phyloP scores from a whole-genome alignment of 345 rosid genomes.

The Odontarrhena argentea region DNA sequence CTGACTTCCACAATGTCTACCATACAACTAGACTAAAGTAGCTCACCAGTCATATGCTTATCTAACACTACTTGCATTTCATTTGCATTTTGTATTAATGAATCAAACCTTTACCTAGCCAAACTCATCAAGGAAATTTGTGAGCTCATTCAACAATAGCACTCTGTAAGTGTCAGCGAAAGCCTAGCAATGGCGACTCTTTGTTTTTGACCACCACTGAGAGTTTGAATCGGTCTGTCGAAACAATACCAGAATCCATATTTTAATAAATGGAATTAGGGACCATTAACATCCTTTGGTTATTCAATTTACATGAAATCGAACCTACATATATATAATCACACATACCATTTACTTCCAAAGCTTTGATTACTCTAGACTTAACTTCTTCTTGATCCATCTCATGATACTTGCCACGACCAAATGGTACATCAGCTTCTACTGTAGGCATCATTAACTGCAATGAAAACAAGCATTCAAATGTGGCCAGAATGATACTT shows the following conservation, averaged over 20 bases:
- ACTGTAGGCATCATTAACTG: constrained; percentile 99
- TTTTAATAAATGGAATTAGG: constrained; percentile 2
- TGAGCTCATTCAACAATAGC: constrained; percentile 85
- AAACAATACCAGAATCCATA: constrained; percentile 7
- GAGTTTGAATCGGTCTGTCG: constrained; percentile 94
- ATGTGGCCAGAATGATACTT: not conserved
- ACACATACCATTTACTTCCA: constrained; percentile 81
- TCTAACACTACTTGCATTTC: constrained; percentile 2
- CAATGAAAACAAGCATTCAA: constrained; percentile 16
- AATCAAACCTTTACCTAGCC: constrained; percentile 62
- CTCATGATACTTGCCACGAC: constrained; percentile 72
- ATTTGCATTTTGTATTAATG: not conserved
- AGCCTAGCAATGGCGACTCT: constrained; percentile 97
- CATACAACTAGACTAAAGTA: constrained; percentile 14
- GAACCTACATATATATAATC: constrained; percentile 55
- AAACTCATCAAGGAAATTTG: constrained; percentile 81
- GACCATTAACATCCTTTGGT: not conserved
- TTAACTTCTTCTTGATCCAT: constrained; percentile 61
- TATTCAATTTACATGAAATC: not conserved
- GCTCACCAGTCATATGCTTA: constrained; percentile 6
- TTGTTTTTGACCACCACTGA: constrained; percentile 97
- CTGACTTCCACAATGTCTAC: constrained; percentile 15
- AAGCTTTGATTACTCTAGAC: constrained; percentile 63
- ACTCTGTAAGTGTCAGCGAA: constrained; percentile 94
- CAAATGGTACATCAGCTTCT: constrained; percentile 93